Base-by-base conservation (phyloP, 768 basidiomycete genomes). In the Pleurotus tuber-regium region DNA sequence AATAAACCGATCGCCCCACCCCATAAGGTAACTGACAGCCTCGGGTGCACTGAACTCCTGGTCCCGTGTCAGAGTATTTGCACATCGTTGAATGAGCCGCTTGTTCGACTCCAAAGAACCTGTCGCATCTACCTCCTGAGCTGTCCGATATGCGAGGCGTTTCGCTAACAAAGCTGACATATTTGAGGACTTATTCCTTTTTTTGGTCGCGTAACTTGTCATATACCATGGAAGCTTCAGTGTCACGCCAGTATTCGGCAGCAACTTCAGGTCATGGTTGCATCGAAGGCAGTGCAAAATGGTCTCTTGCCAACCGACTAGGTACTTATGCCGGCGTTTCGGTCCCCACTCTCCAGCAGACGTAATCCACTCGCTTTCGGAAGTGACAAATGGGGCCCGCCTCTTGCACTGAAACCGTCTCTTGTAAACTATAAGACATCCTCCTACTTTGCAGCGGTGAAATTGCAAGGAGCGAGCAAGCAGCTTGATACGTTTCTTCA, bases 211-310 rank as follows among this genome's bases (percentile, higher is more conserved):
- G 46, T 54, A 70, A 61, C 8, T 39, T 44, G 42, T 57, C 1
- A 69, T 47, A 50, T 78, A 78, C 40, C 57, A 72, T 0, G 63
- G 50, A 0, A 66, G 39, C 28, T 70, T 62, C 16, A 51, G 62
- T 0, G 74, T 74, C 2, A 71, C 69, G 0, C 18, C 5, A 0
- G 67, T 65, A 59, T 69, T 70, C 0, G 69, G 72, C 0, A 77
- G 18, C 0, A 79, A 52, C 42, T 79, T 78, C 0, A 39, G 38
- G 50, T 80, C 71, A 47, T 77, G 68, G 51, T 80, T 79, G 51
- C 68, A 73, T 0, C 62, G 54, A 0, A 49, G 44, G 24, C 59
- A 55, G 3, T 63, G 24, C 0, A 63, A 25, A 1, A 75, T 55
- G 0, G 46, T 47, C 0, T 69, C 70, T 10, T 43, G 59, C 61